These are phyloP conservation scores for Rhodomyrtus psidioides DNA, from an alignment of 441 rosid species.

Conservation along the genomic window DNA sequence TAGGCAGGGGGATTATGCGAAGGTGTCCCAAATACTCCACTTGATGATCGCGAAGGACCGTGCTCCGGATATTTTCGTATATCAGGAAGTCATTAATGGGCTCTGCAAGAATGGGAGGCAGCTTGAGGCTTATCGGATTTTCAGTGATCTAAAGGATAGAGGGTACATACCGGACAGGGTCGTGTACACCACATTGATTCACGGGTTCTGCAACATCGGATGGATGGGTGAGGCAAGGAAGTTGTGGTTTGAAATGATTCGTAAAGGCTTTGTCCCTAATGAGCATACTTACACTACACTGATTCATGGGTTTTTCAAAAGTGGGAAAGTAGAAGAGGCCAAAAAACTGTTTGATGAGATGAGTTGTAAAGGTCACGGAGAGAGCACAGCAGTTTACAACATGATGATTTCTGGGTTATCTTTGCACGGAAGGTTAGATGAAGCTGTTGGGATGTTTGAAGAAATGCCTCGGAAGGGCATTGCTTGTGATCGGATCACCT, in stretches of 20 bases:
- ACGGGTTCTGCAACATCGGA: slow-evolving; percentile 24
- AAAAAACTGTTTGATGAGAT: slow-evolving; percentile 24
- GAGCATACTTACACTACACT: slow-evolving; percentile 26
- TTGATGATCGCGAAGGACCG: slow-evolving; percentile 28
- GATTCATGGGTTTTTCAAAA: slow-evolving; percentile 26
- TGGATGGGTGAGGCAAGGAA: slow-evolving; percentile 23
- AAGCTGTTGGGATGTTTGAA: slow-evolving; percentile 40
- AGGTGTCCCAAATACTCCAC: slow-evolving; percentile 42
- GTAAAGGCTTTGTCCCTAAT: slow-evolving; percentile 29
- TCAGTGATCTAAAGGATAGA: slow-evolving; percentile 40
- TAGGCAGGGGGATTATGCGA: slow-evolving; percentile 10
- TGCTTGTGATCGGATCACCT: slow-evolving; percentile 32
- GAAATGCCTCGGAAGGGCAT: slow-evolving; percentile 49
- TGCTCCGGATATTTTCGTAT: slow-evolving; percentile 27
- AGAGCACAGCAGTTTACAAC: slow-evolving; percentile 37
- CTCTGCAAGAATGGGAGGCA: slow-evolving; percentile 30
- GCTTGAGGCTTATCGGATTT: slow-evolving; percentile 26
- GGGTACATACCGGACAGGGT: slow-evolving; percentile 30
- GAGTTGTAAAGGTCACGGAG: slow-evolving; percentile 30
- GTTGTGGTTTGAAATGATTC: slow-evolving; percentile 46
- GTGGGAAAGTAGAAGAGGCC: slow-evolving; percentile 23
- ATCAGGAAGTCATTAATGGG: slow-evolving; percentile 35
- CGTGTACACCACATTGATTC: slow-evolving; percentile 35
- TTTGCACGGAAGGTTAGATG: slow-evolving; percentile 20
- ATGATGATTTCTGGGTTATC: slow-evolving; percentile 43